Evolutionary conservation across 208 protist genomes (phyloP).

Genomic region (Leishmania lainsoni): DNA sequence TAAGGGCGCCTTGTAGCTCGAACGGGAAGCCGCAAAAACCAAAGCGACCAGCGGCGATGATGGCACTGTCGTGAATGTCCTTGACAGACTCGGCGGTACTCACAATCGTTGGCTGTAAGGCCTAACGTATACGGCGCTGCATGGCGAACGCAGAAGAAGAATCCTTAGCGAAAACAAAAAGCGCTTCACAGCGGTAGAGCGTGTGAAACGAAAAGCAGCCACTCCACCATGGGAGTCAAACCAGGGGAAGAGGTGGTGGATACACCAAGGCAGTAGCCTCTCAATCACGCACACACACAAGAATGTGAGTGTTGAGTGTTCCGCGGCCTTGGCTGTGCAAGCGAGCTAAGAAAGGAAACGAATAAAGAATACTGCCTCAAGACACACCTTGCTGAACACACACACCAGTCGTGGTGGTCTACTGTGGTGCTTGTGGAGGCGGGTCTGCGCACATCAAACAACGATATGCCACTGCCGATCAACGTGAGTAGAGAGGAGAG

Average conservation of each 20-base stretch:
- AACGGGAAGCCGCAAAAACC: conserved; percentile 92
- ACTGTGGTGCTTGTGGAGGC: background rate
- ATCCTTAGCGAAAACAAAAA: background rate
- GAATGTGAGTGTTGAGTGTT: background rate
- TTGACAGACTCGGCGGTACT: conserved; percentile 47
- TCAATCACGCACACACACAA: background rate
- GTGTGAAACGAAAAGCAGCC: background rate
- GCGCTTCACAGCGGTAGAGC: background rate
- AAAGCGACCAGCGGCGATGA: conserved; percentile 86
- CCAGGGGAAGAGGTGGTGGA: background rate
- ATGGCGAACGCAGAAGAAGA: background rate
- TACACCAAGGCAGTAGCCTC: background rate
- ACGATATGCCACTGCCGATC: no score
- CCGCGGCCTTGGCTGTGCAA: background rate
- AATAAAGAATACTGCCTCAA: background rate
- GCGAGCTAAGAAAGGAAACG: background rate
- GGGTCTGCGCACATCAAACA: no score
- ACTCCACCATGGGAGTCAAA: background rate
- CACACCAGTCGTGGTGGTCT: background rate
- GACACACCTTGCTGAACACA: background rate
- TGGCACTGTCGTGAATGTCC: conserved; percentile 54
- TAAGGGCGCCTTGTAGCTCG: conserved; percentile 77
- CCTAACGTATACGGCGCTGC: conserved; percentile 23
- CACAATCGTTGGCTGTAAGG: conserved; percentile 28
- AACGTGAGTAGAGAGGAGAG: no score